Conservation (phyloP, 2,329 filamentous ascomycete species). For the Paraphoma chrysanthemicola region DNA sequence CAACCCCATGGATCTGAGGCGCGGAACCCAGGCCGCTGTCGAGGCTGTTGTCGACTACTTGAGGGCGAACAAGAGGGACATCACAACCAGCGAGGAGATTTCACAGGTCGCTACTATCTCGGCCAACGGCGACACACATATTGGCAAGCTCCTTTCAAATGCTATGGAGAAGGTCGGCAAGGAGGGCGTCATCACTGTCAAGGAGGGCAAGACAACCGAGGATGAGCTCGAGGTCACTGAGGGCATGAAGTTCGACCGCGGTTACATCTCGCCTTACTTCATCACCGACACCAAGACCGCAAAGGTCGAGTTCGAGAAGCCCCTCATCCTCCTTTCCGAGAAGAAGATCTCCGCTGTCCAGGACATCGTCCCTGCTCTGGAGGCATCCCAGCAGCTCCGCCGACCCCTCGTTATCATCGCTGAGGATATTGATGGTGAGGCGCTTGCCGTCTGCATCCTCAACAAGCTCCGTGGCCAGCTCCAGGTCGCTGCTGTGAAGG, state of each 20-base stretch:
- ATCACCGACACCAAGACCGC: constrained; percentile 99
- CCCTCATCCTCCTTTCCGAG: constrained; percentile 96
- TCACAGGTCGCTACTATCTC: constrained; percentile 98
- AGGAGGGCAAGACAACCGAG: constrained; percentile 98
- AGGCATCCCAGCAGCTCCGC: constrained; percentile 94
- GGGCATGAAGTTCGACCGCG: constrained; percentile 99
- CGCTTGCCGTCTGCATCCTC: constrained; percentile 96
- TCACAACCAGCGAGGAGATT: constrained; percentile 96
- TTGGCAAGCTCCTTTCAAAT: constrained; percentile 93
- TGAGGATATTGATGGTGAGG: constrained; percentile 98
- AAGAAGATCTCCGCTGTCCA: constrained; percentile 99
- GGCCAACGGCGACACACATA: constrained; percentile 94
- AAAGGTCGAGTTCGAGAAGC: constrained; percentile 99
- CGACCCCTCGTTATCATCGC: constrained; percentile 97
- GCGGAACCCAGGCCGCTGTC: constrained; percentile 95
- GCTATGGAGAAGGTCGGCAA: constrained; percentile 99
- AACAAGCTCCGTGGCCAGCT: constrained; percentile 99
- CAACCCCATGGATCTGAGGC: constrained; percentile 99
- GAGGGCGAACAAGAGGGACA: constrained; percentile 94
- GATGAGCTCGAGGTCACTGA: constrained; percentile 99
- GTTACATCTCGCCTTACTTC: constrained; percentile 98
- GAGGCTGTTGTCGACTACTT: constrained; percentile 94
- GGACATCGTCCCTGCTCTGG: constrained; percentile 97
- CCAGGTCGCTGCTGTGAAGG: constrained; percentile 98
- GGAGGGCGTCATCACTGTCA: constrained; percentile 99